phyloP scores from a whole-genome alignment of 148 eudicot species.

The Chenopodium berlandieri region DNA sequence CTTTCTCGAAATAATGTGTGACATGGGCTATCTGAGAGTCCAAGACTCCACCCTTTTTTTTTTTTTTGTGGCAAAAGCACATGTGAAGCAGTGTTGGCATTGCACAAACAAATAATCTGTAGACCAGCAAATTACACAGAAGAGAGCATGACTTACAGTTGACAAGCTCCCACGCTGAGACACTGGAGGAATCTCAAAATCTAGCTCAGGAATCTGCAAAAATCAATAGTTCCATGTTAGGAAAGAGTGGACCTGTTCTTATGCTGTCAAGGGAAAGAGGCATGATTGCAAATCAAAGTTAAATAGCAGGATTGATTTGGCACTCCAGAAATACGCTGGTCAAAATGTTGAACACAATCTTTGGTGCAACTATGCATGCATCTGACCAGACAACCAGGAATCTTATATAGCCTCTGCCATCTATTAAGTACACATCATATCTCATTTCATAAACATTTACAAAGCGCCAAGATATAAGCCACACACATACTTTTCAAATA shows the following conservation, averaged over 20 bases:
- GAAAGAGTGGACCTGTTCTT: background rate
- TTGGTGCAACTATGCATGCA: background rate
- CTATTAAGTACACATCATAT: background rate
- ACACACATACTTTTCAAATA: background rate
- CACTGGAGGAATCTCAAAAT: conserved; percentile 96
- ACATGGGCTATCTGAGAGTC: background rate
- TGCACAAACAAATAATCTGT: background rate
- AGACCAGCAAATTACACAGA: background rate
- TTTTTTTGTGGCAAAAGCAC: background rate
- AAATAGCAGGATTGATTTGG: background rate
- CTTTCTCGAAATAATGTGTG: background rate
- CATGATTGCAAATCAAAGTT: background rate
- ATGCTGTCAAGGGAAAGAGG: background rate
- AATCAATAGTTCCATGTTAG: conserved; percentile 15
- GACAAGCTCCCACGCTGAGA: conserved; percentile 95
- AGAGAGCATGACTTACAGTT: conserved; percentile 47
- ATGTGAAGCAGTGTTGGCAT: background rate
- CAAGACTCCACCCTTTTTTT: background rate
- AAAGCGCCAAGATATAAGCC: background rate
- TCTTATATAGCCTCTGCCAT: background rate
- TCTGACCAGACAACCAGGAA: background rate
- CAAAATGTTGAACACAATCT: background rate
- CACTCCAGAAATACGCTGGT: background rate
- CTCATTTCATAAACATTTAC: background rate
- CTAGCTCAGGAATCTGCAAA: conserved; percentile 87